These are phyloP conservation scores for Peribolospora baueri DNA, from an alignment of 768 basidiomycete genomes.

Conservation along the genomic window DNA sequence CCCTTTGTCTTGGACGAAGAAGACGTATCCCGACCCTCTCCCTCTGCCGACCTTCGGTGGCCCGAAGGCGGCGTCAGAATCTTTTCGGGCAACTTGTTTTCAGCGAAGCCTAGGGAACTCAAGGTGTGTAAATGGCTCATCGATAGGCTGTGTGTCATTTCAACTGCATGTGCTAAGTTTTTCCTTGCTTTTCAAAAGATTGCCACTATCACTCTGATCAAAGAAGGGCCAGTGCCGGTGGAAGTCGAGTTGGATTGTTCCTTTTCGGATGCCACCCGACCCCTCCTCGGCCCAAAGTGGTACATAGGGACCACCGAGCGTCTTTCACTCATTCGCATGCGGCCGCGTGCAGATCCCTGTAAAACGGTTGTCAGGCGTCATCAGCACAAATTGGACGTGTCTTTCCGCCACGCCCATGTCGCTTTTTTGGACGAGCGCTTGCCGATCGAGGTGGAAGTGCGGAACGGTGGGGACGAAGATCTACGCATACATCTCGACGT, in stretches of 20 bases:
- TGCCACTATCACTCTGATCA: too few species aligned
- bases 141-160: too few species aligned
- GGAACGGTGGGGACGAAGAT: conserved; percentile 43
- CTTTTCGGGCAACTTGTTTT: conserved; percentile 35
- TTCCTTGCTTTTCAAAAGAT: too few species aligned
- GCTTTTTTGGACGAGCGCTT: conserved; percentile 64
- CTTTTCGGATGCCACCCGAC: not conserved
- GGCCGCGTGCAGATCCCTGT: too few species aligned
- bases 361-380: conserved; percentile 22
- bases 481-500: conserved; percentile 47
- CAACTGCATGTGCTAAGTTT: too few species aligned
- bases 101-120: conserved; percentile 28
- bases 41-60: conserved; percentile 34
- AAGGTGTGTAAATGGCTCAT: conserved; percentile 25
- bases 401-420: conserved; percentile 35
- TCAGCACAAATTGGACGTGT: conserved; percentile 33
- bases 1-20: conserved; percentile 5
- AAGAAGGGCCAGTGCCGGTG: too few species aligned
- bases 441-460: conserved; percentile 43
- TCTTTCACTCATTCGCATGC: conserved; percentile 3
- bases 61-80: conserved; percentile 29
- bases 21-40: conserved; percentile 4
- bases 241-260: not conserved
- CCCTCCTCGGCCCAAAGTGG: too few species aligned
- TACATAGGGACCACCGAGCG: not conserved